Evolutionary conservation across 2,329 filamentous ascomycete species (phyloP).

Genomic region (Harringtonia lauricola): DNA sequence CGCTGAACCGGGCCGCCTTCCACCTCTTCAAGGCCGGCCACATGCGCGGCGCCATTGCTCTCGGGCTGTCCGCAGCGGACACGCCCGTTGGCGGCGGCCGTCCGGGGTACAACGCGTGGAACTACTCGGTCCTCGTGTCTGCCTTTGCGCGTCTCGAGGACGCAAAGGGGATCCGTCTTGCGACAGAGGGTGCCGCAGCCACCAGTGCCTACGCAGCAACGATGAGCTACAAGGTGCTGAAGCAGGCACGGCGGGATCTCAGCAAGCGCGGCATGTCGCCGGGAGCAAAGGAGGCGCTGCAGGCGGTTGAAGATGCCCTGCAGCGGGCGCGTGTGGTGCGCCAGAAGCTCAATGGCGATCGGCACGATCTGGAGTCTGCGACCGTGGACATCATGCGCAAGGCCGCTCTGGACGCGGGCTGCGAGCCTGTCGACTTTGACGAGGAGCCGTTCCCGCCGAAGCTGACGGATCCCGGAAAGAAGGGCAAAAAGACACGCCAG

Average conservation of each 20-base stretch:
- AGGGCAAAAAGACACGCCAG: not conserved
- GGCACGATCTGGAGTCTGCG: slow-evolving; percentile 12
- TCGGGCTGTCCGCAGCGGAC: slow-evolving; percentile 17
- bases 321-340: slow-evolving; percentile 11
- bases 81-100: slow-evolving; percentile 1
- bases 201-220: slow-evolving; percentile 12
- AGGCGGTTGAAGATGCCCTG: slow-evolving; percentile 15
- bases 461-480: not conserved
- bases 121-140: slow-evolving; percentile 19
- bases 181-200: slow-evolving; percentile 11
- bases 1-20: slow-evolving; percentile 20
- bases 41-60: slow-evolving; percentile 16
- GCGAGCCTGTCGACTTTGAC: slow-evolving; percentile 13
- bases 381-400: slow-evolving; percentile 19
- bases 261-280: not conserved
- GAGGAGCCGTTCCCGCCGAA: not conserved
- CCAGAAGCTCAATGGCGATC: slow-evolving; percentile 10
- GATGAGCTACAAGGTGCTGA: slow-evolving; percentile 13
- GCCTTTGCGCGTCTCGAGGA: slow-evolving; percentile 16
- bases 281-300: not conserved
- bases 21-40: slow-evolving; percentile 17
- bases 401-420: slow-evolving; percentile 17
- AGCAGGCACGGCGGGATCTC: slow-evolving; percentile 11
- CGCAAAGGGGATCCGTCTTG: slow-evolving; percentile 14
- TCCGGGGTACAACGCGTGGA: slow-evolving; percentile 20